Base-by-base conservation (phyloP, 139 green algal species). In the Chlamydomonas applanata region DNA sequence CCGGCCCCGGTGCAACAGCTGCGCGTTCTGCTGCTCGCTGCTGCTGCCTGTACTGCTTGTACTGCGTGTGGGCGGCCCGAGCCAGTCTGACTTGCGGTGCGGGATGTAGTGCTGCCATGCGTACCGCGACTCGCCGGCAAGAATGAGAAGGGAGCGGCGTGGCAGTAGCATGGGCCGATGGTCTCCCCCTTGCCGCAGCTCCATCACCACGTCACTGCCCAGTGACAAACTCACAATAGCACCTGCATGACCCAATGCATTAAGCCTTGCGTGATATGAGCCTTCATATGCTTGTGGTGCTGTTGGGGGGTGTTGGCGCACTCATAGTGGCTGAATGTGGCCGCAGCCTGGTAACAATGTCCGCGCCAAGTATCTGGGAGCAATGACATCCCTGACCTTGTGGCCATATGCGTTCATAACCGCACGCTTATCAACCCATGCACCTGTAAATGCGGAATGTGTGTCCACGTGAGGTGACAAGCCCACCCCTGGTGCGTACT, bases 401-500 rank as follows among this genome's bases (percentile, higher is more conserved):
- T n/a, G n/a, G n/a, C n/a, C n/a, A 7, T 49, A 11, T 49, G 7
- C 40, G 7, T 49, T 7, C 7, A 49, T 49, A 49, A 7, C 40
- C 40, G 11, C 40, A 49, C 11, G 40, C 40, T 19, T 11, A 7
- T 49, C 40, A 49, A 49, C 7, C 40, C 64, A 36, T 71, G 14
- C 65, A 87, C 85, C 88, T 72, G 82, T 88, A 73, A 99, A 99
- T 3, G 93, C 91, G 16, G 89, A 95, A 85, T 99, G 96, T 1
- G 92, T 97, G 82, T 99, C 96, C 1, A 99, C 84, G 79, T 99
- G 96, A 0, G 94, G 83, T 2, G 92, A 83, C 30, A 99, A 77
- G 17, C 96, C 96, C n/a, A 98, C 89, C 7, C 96, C 96, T 0
- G 77, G 69, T 0, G 79, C 29, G 73, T 99, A 99, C 75, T 98